Base-by-base conservation (phyloP, 768 basidiomycete genomes). In the Boletus eberwhitei region DNA sequence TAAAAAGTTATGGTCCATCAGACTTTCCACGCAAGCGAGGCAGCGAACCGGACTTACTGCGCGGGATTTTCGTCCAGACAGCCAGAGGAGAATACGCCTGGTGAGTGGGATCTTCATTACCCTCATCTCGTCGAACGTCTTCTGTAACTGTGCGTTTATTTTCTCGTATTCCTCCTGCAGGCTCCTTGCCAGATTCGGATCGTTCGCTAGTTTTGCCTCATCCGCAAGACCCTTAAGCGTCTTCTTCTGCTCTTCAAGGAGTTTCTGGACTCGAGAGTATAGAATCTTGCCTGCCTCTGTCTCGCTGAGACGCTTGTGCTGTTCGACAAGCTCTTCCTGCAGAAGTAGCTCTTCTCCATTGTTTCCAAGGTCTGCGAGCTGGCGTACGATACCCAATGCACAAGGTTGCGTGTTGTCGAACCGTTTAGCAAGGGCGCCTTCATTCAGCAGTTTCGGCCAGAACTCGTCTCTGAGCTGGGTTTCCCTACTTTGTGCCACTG, bases 381-480 rank as follows among this genome's bases (percentile, higher is more conserved):
- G 35, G 0, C 11, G 19, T 5, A 63, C 9, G 24, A 65, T 51
- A 0, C 0, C 14, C 49, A 8, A 2, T 26, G 61, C 61, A 6
- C 43, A 37, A 0, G 0, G 0, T 2, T 0, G 0, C 2, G 47
- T 45, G 16, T 64, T 58, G 11, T 49, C 0, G 3, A 66, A 64
- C 45, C 17, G 46, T 22, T 1, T 8, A 5, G 26, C 2, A 0
- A 0, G 1, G 21, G 64, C 64, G 1, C 55, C 58, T 36, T 17
- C 51, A 0, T 16, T 2, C 7, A 54, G 32, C 21, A 65, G 43
- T 3, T 8, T 0, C 2, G 5, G 5, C 64, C 64, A 78, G 50
- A 70, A 76, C 0, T 61, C 54, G 1, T 1, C 0, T 7, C 19
- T 56, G 26, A 75, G 66, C 42, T 75, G 55, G 0, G 17, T 8